Conservation (phyloP, 2,329 filamentous ascomycete genomes). For the Penicillium thymicola region DNA sequence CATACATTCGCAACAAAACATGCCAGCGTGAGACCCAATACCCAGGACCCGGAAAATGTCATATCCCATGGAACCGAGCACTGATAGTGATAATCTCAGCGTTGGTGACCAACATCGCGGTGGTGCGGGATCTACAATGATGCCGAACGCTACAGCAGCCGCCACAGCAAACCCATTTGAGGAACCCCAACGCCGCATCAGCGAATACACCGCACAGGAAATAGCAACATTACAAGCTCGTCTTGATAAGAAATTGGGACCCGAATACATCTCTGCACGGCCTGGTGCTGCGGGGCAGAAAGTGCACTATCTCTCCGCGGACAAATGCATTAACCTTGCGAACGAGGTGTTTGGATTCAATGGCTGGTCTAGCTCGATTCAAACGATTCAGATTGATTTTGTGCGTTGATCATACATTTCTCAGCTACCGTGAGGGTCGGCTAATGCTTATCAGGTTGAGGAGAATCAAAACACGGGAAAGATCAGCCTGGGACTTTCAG, state of each 20-base stretch:
- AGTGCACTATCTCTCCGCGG: slow-evolving; percentile 91
- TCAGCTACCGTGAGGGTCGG: not conserved
- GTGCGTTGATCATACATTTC: slow-evolving; percentile 42
- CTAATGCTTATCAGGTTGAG: slow-evolving; percentile 57
- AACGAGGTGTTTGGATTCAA: slow-evolving; percentile 98
- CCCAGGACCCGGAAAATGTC: not conserved
- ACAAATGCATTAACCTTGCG: slow-evolving; percentile 92
- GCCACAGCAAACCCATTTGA: slow-evolving; percentile 72
- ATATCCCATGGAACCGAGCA: slow-evolving; percentile 8
- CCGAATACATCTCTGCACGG: slow-evolving; percentile 89
- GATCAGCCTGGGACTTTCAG: slow-evolving; percentile 80
- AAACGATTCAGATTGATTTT: slow-evolving; percentile 92
- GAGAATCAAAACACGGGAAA: slow-evolving; percentile 74
- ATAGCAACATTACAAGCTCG: slow-evolving; percentile 83
- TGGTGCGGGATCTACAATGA: slow-evolving; percentile 42
- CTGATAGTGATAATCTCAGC: slow-evolving; percentile 44
- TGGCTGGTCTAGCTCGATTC: slow-evolving; percentile 94
- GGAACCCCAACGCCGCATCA: slow-evolving; percentile 64
- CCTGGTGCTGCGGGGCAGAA: slow-evolving; percentile 78
- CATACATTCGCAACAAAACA: slow-evolving; percentile 25
- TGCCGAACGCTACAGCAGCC: slow-evolving; percentile 31
- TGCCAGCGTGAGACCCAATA: slow-evolving; percentile 46
- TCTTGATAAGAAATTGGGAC: slow-evolving; percentile 88
- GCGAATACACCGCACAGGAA: slow-evolving; percentile 81
- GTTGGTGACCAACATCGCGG: slow-evolving; percentile 66